Evolutionary conservation across 2,329 filamentous ascomycete genomes (phyloP).

Genomic region (Hypoxylon sp.): DNA sequence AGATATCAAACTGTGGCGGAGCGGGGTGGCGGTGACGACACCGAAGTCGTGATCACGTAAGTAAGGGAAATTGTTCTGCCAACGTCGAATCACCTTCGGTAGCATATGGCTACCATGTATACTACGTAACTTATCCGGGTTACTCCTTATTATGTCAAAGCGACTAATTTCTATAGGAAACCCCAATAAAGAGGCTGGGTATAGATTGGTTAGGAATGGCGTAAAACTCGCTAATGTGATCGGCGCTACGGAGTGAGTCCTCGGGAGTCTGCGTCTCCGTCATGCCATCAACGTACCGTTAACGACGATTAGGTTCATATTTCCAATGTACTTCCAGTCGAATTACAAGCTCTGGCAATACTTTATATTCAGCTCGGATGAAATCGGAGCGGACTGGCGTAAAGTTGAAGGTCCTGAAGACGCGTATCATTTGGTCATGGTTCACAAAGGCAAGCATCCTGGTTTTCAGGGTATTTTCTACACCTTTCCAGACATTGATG

Average conservation of each 20-base stretch:
- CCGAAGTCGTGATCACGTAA: too few relatives aligned
- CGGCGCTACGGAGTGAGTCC: slow-evolving; percentile 58
- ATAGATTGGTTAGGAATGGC: slow-evolving; percentile 55
- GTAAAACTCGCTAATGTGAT: slow-evolving; percentile 56
- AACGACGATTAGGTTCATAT: slow-evolving; percentile 52
- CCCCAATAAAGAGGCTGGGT: slow-evolving; percentile 55
- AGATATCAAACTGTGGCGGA: too few relatives aligned
- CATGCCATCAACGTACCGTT: slow-evolving; percentile 21
- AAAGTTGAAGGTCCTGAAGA: slow-evolving; percentile 51
- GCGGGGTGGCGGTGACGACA: too few relatives aligned
- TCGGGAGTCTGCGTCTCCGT: background rate
- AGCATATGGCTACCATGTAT: too few relatives aligned
- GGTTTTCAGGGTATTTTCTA: slow-evolving; percentile 51
- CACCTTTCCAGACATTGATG: slow-evolving; percentile 51
- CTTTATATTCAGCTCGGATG: slow-evolving; percentile 58
- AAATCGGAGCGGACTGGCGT: slow-evolving; percentile 59
- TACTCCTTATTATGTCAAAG: too few relatives aligned
- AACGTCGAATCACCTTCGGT: too few relatives aligned
- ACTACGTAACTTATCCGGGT: too few relatives aligned
- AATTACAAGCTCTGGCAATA: slow-evolving; percentile 58
- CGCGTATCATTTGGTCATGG: slow-evolving; percentile 56
- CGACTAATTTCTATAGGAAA: slow-evolving; percentile 50
- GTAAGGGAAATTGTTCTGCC: too few relatives aligned
- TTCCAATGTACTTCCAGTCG: slow-evolving; percentile 53
- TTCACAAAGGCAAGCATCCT: slow-evolving; percentile 55